A percentile compares a stretch with the other conserved stretches of the same genome.
phyloP scores from a whole-genome alignment of 2,329 filamentous ascomycete genomes.

The Phoma sp. region DNA sequence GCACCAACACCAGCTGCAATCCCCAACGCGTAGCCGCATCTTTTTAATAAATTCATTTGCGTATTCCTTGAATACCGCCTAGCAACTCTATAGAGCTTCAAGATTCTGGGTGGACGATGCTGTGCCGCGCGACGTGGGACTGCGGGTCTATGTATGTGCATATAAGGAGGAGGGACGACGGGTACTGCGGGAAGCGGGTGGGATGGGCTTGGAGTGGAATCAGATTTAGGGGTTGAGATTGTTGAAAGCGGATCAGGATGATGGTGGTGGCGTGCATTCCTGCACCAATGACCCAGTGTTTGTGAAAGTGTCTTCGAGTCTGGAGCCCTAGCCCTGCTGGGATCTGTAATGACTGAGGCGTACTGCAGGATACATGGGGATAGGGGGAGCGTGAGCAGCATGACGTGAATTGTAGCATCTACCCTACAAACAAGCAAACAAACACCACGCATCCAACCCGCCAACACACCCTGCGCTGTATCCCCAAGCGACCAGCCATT shows the following conservation, averaged over 20 bases:
- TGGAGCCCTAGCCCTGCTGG: not conserved
- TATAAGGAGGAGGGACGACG: too few relatives aligned
- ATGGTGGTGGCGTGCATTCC: not conserved
- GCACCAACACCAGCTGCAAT: too few relatives aligned
- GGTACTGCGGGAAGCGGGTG: too few relatives aligned
- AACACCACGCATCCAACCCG: not conserved
- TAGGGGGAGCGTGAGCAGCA: not conserved
- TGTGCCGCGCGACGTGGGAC: not conserved
- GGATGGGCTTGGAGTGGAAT: too few relatives aligned
- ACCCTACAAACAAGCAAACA: not conserved
- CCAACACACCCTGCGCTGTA: not conserved
- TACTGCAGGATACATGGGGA: not conserved
- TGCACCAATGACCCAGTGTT: not conserved
- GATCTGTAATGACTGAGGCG: not conserved
- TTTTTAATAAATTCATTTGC: too few relatives aligned
- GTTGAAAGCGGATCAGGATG: not conserved
- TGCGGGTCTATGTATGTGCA: too few relatives aligned
- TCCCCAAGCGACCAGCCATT: slow-evolving; percentile 7
- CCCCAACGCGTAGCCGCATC: too few relatives aligned
- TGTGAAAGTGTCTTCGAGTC: not conserved
- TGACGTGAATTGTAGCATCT: not conserved
- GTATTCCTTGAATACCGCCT: too few relatives aligned
- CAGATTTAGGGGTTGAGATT: too few relatives aligned
- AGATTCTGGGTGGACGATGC: not conserved
- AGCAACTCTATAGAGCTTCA: too few relatives aligned